Evolutionary conservation across 495 filamentous ascomycete genomes (phyloP).

Genomic region (Penicillium soppii): DNA sequence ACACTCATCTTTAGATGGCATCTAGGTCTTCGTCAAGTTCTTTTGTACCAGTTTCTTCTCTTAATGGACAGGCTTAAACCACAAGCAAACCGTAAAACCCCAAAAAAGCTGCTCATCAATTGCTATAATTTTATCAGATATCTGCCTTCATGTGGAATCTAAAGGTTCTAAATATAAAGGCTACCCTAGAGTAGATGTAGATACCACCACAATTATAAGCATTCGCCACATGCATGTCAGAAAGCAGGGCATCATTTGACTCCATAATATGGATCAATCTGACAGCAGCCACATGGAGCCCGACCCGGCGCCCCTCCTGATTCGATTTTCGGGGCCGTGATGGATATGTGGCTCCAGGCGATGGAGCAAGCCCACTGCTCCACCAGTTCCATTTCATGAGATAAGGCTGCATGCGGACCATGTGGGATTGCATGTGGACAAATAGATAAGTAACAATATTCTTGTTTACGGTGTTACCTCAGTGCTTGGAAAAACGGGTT

Average conservation of each 20-base stretch:
- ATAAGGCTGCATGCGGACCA: not conserved
- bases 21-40: not conserved
- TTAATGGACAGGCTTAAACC: too few species aligned
- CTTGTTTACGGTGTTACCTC: too few species aligned
- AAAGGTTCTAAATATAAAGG: not conserved
- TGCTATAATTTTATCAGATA: too few species aligned
- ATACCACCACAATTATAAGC: not conserved
- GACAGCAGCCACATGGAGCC: constrained; percentile 1
- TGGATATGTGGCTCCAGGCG: constrained; percentile 17
- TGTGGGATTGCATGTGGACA: not conserved
- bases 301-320: constrained; percentile 17
- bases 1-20: not conserved
- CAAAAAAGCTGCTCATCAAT: too few species aligned
- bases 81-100: too few species aligned
- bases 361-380: constrained; percentile 19
- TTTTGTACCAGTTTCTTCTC: not conserved
- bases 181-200: not conserved
- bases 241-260: not conserved
- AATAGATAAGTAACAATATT: not conserved
- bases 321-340: constrained; percentile 8
- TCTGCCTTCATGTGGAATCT: not conserved
- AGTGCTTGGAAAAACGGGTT: too few species aligned
- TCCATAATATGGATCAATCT: constrained; percentile 10
- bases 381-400: constrained; percentile 18
- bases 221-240: constrained; percentile 3